phyloP scores from a whole-genome alignment of 805 yeast species.

The Kurtzmaniella cleridarum region DNA sequence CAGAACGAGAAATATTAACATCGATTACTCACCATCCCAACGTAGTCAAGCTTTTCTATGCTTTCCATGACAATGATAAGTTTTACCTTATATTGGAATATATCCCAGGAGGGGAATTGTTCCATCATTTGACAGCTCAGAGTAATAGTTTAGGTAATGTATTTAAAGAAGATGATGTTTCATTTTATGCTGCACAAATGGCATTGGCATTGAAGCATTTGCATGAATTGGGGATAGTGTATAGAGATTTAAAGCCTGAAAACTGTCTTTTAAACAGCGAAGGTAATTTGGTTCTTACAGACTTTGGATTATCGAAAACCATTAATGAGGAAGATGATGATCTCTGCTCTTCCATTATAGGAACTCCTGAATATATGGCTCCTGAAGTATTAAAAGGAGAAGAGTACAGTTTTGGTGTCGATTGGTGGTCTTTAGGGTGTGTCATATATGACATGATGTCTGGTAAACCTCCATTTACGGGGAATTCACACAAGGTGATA shows the following conservation, averaged over 20 bases:
- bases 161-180: conserved; percentile 42
- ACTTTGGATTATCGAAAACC: conserved; percentile 69
- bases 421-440: conserved; percentile 91
- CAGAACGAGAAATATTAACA: conserved; percentile 71
- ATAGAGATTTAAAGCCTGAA: conserved; percentile 86
- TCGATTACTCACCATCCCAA: conserved; percentile 65
- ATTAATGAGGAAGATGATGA: conserved; percentile 22
- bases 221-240: conserved; percentile 76
- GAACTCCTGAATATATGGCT: conserved; percentile 84
- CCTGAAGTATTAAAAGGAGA: conserved; percentile 82
- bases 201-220: conserved; percentile 71
- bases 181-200: conserved; percentile 58
- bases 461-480: conserved; percentile 87
- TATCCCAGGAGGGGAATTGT: conserved; percentile 86
- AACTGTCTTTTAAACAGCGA: conserved; percentile 69
- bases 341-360: conserved; percentile 55
- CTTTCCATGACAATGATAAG: conserved; percentile 75
- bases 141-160: conserved; percentile 38
- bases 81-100: conserved; percentile 74
- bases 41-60: conserved; percentile 75
- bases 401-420: conserved; percentile 73
- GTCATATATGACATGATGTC: conserved; percentile 74
- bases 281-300: conserved; percentile 83
- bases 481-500: conserved; percentile 69
- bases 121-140: conserved; percentile 48